Evolutionary conservation across 2,329 filamentous ascomycete genomes (phyloP), one percentile per base, ranked within the genome.

Genomic region (Lecanicillium sp.): DNA sequence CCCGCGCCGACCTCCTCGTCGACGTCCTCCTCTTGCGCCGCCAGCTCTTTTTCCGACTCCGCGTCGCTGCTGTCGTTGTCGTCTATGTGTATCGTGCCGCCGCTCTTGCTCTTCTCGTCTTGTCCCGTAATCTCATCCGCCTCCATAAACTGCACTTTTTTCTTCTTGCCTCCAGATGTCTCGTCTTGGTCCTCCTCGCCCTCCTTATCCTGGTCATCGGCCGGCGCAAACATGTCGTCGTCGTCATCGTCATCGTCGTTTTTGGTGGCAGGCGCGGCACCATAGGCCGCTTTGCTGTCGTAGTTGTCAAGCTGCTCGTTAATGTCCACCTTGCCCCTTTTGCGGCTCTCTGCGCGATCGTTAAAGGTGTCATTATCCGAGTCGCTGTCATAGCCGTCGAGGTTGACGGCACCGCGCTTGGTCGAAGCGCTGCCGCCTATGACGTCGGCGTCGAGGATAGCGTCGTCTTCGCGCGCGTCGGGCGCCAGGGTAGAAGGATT

Each of bases 301-400:
- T 81, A 81, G 49, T 72, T 75, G 54, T 81, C 77, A 24, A 81
- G 67, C 45, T 75, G 69, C 11, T 77, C 71, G 2, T 71, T 60
- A 6, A 80, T 60, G 50, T 75, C 67, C 7, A 77, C 71, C n/a
- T 75, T 65, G 49, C 70, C 70, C 50, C 62, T 72, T 45, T 67
- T 70, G 54, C 75, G 78, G 48, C 77, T 76, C 50, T 83, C 81
- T 5, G 86, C 85, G 44, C 87, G 79, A 26, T 78, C 78, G 56
- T 93, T 80, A 64, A 95, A 94, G 37, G 87, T 90, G 62, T 97
- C 93, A 55, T 94, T 91, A 44, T 86, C 81, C 2, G 91, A 95
- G 67, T 98, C 93, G 9, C 86, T 93, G 57, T 97, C 91, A 69
- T 97, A 98, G 43, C 93, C 93, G 61, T 97, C 93, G 33, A 98